Evolutionary conservation across 371 early-diverging fungal genomes (phyloP), one percentile per base, ranked within the genome.

Genomic region (Lichtheimia corymbifera): DNA sequence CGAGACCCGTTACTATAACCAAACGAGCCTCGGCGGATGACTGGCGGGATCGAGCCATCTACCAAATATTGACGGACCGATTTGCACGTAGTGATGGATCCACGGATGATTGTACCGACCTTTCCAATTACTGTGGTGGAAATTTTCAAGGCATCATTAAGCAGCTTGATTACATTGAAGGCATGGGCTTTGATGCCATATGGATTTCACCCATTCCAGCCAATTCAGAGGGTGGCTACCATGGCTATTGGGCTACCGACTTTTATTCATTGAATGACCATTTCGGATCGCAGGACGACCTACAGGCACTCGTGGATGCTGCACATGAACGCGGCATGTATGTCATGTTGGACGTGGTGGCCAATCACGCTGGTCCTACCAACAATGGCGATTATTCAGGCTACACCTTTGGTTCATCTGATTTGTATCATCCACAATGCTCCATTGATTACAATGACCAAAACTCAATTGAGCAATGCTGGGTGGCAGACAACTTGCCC

Each of bases 321-420:
- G 79, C 79, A 15, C 79, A 79, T 49, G 61, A 53, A 11, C 25
- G 40, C 14, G 61, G 55, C 43, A 76, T 79, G 61, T 71, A 64
- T 57, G 73, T 79, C 54, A 80, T 80, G 79, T 59, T 78, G 15
- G 78, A 79, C 47, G 74, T 79, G 12, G 82, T 81, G 0, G 68
- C 79, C 3, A 81, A 81, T 54, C 82, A 81, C 45, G 63, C 70
- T 18, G 82, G 82, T n/a, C 69, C 74, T 24, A 17, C 68, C 15
- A 49, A 17, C 5, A 49, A 50, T 30, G 64, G 62, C 30, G 60
- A 64, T 20, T 68, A 74, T 52, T 54, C 61, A 42, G 67, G 66
- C 27, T 65, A 62, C 44, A 71, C 67, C 9, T 75, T 67, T 58
- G 53, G 45, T 40, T 63, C 54, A 4, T 27, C 60, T 5, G 59